phyloP scores from a whole-genome alignment of 2,329 filamentous ascomycete genomes.

The Stachybotrys chlorohalonatus region DNA sequence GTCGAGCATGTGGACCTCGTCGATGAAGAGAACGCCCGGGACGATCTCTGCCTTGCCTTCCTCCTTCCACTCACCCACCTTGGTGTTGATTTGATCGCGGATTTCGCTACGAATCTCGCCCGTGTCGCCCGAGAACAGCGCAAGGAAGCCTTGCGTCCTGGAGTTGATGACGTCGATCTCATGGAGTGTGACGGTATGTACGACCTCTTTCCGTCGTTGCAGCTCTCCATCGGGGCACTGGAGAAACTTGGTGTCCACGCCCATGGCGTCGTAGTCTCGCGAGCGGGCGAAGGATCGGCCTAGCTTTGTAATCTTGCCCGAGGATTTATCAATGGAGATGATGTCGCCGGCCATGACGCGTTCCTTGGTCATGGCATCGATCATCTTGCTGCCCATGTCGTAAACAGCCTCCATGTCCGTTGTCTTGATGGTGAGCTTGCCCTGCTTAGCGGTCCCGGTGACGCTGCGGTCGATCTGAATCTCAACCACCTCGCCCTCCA shows the following conservation, averaged over 20 bases:
- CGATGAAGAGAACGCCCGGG: conserved; percentile 93
- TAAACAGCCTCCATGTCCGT: conserved; percentile 99
- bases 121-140: conserved; percentile 94
- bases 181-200: conserved; percentile 93
- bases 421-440: conserved; percentile 98
- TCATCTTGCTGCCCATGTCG: conserved; percentile 99
- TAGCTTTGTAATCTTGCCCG: conserved; percentile 94
- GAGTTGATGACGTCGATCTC: conserved; percentile 99
- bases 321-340: conserved; percentile 97
- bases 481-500: conserved; percentile 97
- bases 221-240: conserved; percentile 96
- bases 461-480: conserved; percentile 97
- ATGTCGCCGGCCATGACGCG: conserved; percentile 98
- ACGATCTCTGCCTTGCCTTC: conserved; percentile 98
- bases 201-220: conserved; percentile 92
- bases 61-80: conserved; percentile 98
- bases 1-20: conserved; percentile 99
- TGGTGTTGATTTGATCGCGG: conserved; percentile 97
- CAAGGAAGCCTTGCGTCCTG: conserved; percentile 93
- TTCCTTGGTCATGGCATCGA: conserved; percentile 98
- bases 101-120: conserved; percentile 97
- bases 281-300: conserved; percentile 91
- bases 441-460: conserved; percentile 93
- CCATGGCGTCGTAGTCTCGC: conserved; percentile 98
- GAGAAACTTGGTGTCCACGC: conserved; percentile 94